Conservation (phyloP, 441 rosid genomes). For the Bocquillonia castaneifolia region DNA sequence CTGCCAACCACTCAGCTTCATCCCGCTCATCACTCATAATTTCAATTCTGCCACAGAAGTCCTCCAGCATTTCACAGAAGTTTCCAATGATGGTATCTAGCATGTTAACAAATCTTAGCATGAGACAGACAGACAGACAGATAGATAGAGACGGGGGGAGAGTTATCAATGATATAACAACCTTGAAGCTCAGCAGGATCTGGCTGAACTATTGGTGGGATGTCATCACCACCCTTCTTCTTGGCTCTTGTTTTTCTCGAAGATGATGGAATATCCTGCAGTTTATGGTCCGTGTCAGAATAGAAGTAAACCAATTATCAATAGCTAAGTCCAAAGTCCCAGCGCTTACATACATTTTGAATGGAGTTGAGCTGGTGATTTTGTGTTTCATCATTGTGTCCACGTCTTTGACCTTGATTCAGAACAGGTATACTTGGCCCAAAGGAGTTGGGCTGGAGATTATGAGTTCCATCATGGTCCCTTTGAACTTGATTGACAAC, state of each 20-base stretch:
- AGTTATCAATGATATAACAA: conserved; percentile 27
- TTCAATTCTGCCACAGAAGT: conserved; percentile 78
- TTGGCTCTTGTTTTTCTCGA: conserved; percentile 60
- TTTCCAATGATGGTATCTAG: conserved; percentile 61
- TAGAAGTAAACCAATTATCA: conserved; percentile 21
- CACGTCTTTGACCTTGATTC: conserved; percentile 41
- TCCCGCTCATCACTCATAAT: conserved; percentile 73
- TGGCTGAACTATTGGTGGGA: conserved; percentile 41
- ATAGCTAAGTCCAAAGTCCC: conserved; percentile 21
- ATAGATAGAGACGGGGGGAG: conserved; percentile 9
- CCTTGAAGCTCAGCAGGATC: conserved; percentile 76
- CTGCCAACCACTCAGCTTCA: conserved; percentile 76
- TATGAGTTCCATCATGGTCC: conserved; percentile 36
- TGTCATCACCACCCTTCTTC: conserved; percentile 54
- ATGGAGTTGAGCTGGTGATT: conserved; percentile 36
- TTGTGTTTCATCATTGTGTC: conserved; percentile 36
- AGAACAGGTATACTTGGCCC: conserved; percentile 29
- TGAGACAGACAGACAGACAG: conserved; percentile 10
- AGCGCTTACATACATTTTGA: conserved; percentile 45
- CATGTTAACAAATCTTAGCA: conserved; percentile 21
- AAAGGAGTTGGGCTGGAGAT: conserved; percentile 27
- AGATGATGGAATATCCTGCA: conserved; percentile 66
- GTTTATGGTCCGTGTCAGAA: conserved; percentile 25
- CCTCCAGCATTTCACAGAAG: conserved; percentile 79
- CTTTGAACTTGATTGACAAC: conserved; percentile 37